phyloP scores from a whole-genome alignment of 139 green algal genomes.

The Pycnococcus provasolii region DNA sequence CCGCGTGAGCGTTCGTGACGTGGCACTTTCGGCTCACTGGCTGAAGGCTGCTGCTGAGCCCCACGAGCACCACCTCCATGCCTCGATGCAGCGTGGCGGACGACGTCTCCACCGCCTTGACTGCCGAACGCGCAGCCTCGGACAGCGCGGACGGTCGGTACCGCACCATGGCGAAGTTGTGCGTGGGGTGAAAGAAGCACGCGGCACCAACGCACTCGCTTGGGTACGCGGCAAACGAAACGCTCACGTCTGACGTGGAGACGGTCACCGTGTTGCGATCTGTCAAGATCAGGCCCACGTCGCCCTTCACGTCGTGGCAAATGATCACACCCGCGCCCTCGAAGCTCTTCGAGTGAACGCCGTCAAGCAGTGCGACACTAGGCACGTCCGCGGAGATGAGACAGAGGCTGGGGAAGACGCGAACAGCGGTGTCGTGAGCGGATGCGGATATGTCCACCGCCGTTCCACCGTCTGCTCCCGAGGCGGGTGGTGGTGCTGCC shows the following conservation, averaged over 20 bases:
- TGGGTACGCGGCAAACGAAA: conserved; percentile 75
- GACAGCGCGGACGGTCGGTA: conserved; percentile 19
- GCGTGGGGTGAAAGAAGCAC: conserved; percentile 32
- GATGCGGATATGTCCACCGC: neutral
- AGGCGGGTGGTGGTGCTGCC: too few relatives aligned
- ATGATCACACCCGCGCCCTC: conserved; percentile 27
- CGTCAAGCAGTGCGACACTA: conserved; percentile 67
- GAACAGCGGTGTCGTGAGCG: neutral
- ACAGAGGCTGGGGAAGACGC: neutral
- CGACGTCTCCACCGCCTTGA: neutral
- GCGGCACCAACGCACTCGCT: conserved; percentile 55
- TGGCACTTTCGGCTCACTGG: conserved; percentile 54
- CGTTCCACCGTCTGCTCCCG: neutral
- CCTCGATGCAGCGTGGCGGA: conserved; percentile 31
- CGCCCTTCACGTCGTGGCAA: conserved; percentile 8
- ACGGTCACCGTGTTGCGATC: conserved; percentile 82
- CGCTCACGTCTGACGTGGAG: conserved; percentile 56
- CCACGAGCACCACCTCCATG: conserved; percentile 41
- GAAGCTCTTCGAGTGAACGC: conserved; percentile 59
- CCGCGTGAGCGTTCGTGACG: conserved; percentile 58
- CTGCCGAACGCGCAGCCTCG: neutral
- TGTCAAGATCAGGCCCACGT: conserved; percentile 55
- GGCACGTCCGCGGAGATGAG: conserved; percentile 71
- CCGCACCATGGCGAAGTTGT: conserved; percentile 31
- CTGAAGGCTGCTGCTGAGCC: conserved; percentile 34